Evolutionary conservation across 2,329 filamentous ascomycete species (phyloP).

Genomic region (Botrytis medusae): DNA sequence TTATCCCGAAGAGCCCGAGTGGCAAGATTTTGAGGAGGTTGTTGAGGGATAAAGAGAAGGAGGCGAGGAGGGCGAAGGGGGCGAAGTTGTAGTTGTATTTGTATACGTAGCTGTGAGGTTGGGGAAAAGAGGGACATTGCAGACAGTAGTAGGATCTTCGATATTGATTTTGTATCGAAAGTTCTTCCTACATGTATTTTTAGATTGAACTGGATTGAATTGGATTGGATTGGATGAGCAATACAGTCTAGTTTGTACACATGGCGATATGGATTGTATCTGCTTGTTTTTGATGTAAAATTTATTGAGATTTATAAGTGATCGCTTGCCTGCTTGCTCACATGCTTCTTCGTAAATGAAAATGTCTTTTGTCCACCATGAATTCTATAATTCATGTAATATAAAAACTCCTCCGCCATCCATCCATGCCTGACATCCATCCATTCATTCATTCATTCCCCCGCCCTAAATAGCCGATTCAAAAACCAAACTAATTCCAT

Average conservation of each 20-base stretch:
- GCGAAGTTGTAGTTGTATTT: slow-evolving; percentile 56
- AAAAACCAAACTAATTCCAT: slow-evolving; percentile 69
- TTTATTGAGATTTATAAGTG: neutral
- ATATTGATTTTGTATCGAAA: neutral
- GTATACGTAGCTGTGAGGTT: slow-evolving; percentile 47
- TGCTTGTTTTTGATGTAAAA: neutral
- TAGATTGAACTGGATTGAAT: neutral
- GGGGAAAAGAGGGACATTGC: neutral
- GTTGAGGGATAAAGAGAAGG: slow-evolving; percentile 72
- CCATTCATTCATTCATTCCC: neutral
- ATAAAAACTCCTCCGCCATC: neutral
- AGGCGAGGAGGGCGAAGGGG: slow-evolving; percentile 61
- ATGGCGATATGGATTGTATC: too few relatives aligned
- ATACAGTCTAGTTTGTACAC: neutral
- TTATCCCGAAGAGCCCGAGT: slow-evolving; percentile 70
- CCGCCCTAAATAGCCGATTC: slow-evolving; percentile 44
- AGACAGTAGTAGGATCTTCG: neutral
- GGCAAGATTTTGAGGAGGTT: slow-evolving; percentile 72
- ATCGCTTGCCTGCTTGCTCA: neutral
- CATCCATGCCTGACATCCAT: too few relatives aligned
- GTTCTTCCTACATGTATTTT: neutral
- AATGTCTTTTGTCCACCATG: neutral
- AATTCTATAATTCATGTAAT: neutral
- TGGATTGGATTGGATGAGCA: neutral
- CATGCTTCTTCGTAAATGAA: neutral